Base-by-base conservation (phyloP, 2,329 filamentous ascomycete genomes). In the Didymella pinodella region DNA sequence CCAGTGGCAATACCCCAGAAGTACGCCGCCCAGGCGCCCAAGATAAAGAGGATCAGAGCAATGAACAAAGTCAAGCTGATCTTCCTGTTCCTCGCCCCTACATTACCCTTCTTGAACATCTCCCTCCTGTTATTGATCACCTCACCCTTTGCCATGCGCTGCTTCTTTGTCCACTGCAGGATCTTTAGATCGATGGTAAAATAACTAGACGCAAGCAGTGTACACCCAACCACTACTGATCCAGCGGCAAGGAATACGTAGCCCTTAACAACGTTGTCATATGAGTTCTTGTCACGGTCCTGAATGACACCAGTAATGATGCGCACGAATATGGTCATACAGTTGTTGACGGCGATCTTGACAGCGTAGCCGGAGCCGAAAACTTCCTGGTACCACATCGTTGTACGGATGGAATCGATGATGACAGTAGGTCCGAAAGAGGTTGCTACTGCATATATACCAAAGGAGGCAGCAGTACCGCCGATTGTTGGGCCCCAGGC, bases 281-380 rank as follows among this genome's bases (percentile, higher is more conserved):
- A 88, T 0, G 80, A 83, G 61, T 87, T 79, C 51, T 85, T 67
- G 50, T 87, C 84, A 3, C 77, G 77, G 54, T 88, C 86, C 62
- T 88, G 86, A 0, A 88, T 81, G 0, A 82, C 83, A 0, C 85
- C 85, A 0, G 84, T 82, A 20, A 87, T 75, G 43, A 88, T 82
- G 0, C 84, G 78, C 1, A 88, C 77, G 51, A 88, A 84, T 58
- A 88, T 86, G 58, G 80, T 86, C 84, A 87, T 87, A 29, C 81
- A 83, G 69, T 88, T 88, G 67, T 88, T 88, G 67, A 87, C 84
- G 22, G 83, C 83, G 34, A 88, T 82, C 58, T 88, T 88, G 55
- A 87, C 72, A 0, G 84, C 80, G 59, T 88, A 88, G 0, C 83
- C 86, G 0, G 84, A 83, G 0, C 86, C 86, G 57, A 88, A 88